Evolutionary conservation across 495 filamentous ascomycete genomes (phyloP), one percentile per base, ranked within the genome.

Genomic region (Terfezia claveryi): DNA sequence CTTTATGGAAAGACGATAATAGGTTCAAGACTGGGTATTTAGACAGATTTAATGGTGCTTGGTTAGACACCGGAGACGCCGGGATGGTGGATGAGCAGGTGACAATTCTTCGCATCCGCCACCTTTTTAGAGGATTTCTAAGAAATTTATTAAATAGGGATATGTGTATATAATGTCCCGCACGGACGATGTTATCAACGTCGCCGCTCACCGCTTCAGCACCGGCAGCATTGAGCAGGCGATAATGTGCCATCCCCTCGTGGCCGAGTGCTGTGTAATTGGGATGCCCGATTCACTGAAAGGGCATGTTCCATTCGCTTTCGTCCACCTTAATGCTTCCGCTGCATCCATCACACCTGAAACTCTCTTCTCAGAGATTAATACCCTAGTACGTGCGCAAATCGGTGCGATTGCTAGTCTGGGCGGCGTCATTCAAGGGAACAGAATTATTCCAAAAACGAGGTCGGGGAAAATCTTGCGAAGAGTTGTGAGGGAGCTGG

Each of bases 101-200:
- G 27, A 32, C 27, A 7, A 7, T 32, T 32, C 27, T 32, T 32
- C 7, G 1, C 27, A 32, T 2, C 27, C 7, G 2, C 27, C 27
- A 32, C 4, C 27, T 32, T 4, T 7, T 32, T 32, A 32, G 27
- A 20, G 20, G 2, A 7, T 32, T 32, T 32, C 7, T 32, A 32
- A 32, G 4, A 32, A 4, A 32, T 32, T 32, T 4, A 5, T 1
- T 32, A 32, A 5, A 32, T 14, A 46, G 41, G 80, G 78, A 8
- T 83, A 82, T 57, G 69, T 84, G 49, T 74, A 79, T 58, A 70
- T 84, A 55, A 81, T 84, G 78, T 72, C 76, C 1, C 70, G 80
- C 44, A 72, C 74, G 0, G 88, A 95, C 71, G 88, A 95, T 67
- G 81, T 95, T 56, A 92, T 95, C 65, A 95, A 95, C 62, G 88